Percentiles rank a stretch among this genome's conserved stretches.
These are phyloP conservation scores for Erodium trifolium DNA, from an alignment of 441 rosid species.

Conservation along the genomic window DNA sequence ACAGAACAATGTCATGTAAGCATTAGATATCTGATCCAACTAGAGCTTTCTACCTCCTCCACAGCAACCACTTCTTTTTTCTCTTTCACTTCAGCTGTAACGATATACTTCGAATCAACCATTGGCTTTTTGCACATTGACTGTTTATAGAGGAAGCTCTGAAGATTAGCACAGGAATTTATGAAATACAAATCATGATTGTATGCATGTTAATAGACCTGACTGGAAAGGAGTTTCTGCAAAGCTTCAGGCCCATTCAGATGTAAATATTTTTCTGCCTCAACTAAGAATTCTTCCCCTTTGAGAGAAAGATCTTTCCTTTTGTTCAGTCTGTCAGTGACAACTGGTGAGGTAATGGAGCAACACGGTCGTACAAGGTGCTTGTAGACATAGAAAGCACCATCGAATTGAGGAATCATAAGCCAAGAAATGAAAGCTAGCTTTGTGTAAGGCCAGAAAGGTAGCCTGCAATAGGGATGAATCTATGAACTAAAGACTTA, in stretches of 20 bases:
- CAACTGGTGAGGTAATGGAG: constrained; percentile 13
- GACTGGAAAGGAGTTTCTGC: constrained; percentile 20
- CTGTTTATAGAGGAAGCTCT: constrained; percentile 8
- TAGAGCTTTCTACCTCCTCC: constrained; percentile 15
- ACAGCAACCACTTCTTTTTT: constrained; percentile 12
- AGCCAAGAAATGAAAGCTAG: constrained; percentile 26
- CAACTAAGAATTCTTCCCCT: constrained; percentile 18
- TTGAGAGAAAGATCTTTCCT: constrained; percentile 13
- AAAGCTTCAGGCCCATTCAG: constrained; percentile 27
- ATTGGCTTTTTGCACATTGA: constrained; percentile 6
- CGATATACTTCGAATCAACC: constrained; percentile 10
- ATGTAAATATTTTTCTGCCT: constrained; percentile 22
- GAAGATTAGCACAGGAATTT: not conserved
- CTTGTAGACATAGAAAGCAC: constrained; percentile 33
- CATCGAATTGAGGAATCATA: constrained; percentile 32
- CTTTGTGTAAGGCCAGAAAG: constrained; percentile 37
- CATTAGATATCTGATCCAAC: not conserved
- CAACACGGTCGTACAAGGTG: constrained; percentile 32
- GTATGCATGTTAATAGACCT: constrained; percentile 16
- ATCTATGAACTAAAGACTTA: not conserved
- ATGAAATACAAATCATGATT: not conserved
- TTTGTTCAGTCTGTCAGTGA: constrained; percentile 25
- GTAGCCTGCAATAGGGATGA: constrained; percentile 22
- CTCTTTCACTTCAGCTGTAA: constrained; percentile 17
- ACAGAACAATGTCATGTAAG: too few relatives aligned